Evolutionary conservation across 2,329 filamentous ascomycete species (phyloP).

Genomic region (Xylaria sp.): DNA sequence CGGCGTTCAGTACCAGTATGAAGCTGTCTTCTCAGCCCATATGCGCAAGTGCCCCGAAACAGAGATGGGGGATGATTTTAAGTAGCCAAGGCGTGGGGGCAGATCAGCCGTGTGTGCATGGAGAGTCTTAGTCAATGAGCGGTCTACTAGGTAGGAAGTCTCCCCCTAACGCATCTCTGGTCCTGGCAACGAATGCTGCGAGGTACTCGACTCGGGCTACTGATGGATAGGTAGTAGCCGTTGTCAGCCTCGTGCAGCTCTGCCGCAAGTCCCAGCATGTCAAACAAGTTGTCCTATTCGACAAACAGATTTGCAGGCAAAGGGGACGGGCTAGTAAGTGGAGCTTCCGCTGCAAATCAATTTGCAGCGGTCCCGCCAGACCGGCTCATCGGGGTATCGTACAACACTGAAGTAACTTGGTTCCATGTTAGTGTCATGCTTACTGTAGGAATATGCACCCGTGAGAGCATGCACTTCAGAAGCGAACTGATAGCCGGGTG

Average conservation of each 20-base stretch:
- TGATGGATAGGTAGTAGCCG: conserved; percentile 12
- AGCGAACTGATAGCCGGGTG: not conserved
- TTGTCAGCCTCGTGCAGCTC: conserved; percentile 18
- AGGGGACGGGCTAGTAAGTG: conserved; percentile 7
- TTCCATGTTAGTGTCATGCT: conserved; percentile 6
- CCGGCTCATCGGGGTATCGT: conserved; percentile 20
- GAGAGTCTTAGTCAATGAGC: not conserved
- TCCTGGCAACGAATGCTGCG: conserved; percentile 1
- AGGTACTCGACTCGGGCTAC: conserved; percentile 7
- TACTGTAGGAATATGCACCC: not conserved
- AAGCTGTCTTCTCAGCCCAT: not conserved
- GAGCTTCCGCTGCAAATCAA: conserved; percentile 5
- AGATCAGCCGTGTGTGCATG: not conserved
- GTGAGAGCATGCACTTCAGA: not conserved
- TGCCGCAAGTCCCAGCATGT: conserved; percentile 14
- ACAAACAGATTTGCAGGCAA: conserved; percentile 11
- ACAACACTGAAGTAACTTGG: conserved; percentile 16
- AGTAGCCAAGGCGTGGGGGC: not conserved
- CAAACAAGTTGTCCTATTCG: conserved; percentile 15
- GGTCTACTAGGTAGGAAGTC: not conserved
- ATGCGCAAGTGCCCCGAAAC: not conserved
- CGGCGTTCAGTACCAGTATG: no score
- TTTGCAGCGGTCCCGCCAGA: conserved; percentile 17
- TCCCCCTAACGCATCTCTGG: not conserved
- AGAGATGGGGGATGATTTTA: not conserved